A percentile compares a stretch with the other conserved stretches of the same genome.
These are phyloP conservation scores for Fusarium chaquense DNA, from an alignment of 2,329 filamentous ascomycete species.

Conservation along the genomic window DNA sequence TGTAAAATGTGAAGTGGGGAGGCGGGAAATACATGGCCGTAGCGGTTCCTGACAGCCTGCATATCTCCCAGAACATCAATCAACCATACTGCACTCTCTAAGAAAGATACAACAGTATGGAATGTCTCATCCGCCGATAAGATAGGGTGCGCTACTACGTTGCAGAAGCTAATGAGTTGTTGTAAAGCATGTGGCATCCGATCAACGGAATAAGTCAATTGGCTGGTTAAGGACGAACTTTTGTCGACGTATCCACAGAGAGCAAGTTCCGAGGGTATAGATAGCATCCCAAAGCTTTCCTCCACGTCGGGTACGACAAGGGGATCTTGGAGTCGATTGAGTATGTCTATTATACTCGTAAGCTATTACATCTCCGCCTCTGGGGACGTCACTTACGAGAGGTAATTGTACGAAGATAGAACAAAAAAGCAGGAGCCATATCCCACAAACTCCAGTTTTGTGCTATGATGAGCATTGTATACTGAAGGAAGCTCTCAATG, in stretches of 20 bases:
- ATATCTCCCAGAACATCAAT: constrained; percentile 62
- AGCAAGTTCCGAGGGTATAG: constrained; percentile 56
- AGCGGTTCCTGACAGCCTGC: constrained; percentile 55
- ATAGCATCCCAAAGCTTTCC: constrained; percentile 47
- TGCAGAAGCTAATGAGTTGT: constrained; percentile 60
- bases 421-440: constrained; percentile 56
- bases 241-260: constrained; percentile 53
- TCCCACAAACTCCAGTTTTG: constrained; percentile 63
- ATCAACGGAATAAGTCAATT: constrained; percentile 56
- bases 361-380: neutral
- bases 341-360: constrained; percentile 44
- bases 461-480: constrained; percentile 60
- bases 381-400: constrained; percentile 54
- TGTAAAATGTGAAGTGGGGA: constrained; percentile 55
- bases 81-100: constrained; percentile 61
- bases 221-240: constrained; percentile 39
- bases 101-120: constrained; percentile 51
- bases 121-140: constrained; percentile 51
- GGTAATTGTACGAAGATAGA: constrained; percentile 63
- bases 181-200: constrained; percentile 59
- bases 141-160: constrained; percentile 58
- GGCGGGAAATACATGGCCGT: constrained; percentile 50
- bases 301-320: constrained; percentile 44
- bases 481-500: constrained; percentile 66
- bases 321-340: constrained; percentile 53